phyloP scores from a whole-genome alignment of 108 stramenopile genomes.

The Nitzschia sp. region DNA sequence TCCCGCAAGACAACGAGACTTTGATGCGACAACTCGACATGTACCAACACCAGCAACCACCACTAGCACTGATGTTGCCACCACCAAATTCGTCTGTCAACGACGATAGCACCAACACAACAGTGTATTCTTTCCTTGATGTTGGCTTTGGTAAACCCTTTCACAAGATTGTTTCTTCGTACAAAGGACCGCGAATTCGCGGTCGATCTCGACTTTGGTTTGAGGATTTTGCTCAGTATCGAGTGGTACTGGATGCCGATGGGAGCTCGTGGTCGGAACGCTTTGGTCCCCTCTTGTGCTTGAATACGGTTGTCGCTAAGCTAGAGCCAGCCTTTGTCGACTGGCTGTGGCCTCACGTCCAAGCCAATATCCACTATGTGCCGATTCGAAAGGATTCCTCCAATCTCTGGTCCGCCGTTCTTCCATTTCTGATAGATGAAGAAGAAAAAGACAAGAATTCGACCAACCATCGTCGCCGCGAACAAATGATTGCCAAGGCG shows the following conservation, averaged over 20 bases:
- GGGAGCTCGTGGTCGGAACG: conserved; percentile 7
- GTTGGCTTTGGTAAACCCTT: not conserved
- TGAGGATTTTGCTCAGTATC: conserved; percentile 6
- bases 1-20: not conserved
- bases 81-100: not conserved
- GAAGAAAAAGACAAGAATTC: too few relatives aligned
- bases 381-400: not conserved
- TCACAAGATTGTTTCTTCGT: not conserved
- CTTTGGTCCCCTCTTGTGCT: not conserved
- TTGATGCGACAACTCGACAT: too few relatives aligned
- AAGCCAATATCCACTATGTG: not conserved
- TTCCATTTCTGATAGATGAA: not conserved
- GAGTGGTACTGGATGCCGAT: not conserved
- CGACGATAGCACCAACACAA: not conserved
- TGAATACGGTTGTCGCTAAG: not conserved
- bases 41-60: not conserved
- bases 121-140: not conserved
- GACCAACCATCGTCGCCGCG: not conserved
- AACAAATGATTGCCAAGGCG: not conserved
- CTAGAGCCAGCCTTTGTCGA: conserved; percentile 1
- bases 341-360: not conserved
- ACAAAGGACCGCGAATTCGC: not conserved
- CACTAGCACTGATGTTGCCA: not conserved
- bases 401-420: not conserved
- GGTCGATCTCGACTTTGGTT: not conserved